Evolutionary conservation across 768 basidiomycete genomes (phyloP).

Genomic region (Russula compacta): DNA sequence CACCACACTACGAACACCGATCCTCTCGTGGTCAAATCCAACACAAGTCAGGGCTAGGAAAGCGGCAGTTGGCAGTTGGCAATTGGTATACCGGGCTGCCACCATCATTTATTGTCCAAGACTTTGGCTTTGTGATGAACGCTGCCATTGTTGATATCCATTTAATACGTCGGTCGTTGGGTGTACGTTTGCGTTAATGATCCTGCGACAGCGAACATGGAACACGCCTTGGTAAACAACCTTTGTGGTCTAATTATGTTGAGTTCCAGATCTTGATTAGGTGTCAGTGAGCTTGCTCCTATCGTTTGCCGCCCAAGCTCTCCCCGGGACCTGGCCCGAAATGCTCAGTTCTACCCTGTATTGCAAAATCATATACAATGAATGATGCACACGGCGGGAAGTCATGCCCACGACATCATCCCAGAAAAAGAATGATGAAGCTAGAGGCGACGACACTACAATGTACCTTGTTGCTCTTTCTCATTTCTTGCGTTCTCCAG

Average conservation of each 20-base stretch:
- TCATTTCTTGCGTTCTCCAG: constrained; percentile 26
- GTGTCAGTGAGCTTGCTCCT: not conserved
- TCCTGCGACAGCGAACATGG: too few species aligned
- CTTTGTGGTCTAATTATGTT: not conserved
- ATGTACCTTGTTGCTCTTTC: not conserved
- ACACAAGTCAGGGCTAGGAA: not conserved
- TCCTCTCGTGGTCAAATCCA: not conserved
- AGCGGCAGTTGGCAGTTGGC: too few species aligned
- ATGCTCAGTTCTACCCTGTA: not conserved
- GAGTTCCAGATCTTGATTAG: not conserved
- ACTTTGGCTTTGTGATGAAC: not conserved
- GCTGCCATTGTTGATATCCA: not conserved
- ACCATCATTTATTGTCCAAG: not conserved
- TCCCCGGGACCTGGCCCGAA: not conserved
- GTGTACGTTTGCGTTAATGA: not conserved
- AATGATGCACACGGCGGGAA: not conserved
- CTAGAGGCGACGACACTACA: not conserved
- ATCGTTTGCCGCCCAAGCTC: not conserved
- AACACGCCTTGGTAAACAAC: not conserved
- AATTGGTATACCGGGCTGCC: not conserved
- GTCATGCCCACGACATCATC: not conserved
- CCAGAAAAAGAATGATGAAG: not conserved
- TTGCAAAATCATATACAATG: not conserved
- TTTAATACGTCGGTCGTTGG: not conserved
- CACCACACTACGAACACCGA: not conserved